Evolutionary conservation across 768 basidiomycete genomes (phyloP).

Genomic region (Agaricus subrufescens): DNA sequence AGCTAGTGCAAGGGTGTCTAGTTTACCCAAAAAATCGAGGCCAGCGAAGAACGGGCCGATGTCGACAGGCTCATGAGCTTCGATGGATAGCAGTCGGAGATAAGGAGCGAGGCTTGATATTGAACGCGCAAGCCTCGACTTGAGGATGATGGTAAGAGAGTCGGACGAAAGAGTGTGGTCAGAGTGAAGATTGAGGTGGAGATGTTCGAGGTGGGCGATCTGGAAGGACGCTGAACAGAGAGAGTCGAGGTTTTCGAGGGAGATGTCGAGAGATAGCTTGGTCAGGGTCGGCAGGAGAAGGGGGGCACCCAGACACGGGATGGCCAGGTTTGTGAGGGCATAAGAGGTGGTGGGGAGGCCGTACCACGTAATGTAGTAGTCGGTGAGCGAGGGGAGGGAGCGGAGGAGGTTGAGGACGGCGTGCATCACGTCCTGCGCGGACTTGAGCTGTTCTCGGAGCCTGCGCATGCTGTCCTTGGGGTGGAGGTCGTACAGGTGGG

Average conservation of each 20-base stretch:
- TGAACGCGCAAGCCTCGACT: conserved; percentile 32
- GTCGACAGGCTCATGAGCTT: conserved; percentile 41
- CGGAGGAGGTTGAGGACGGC: conserved; percentile 38
- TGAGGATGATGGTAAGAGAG: conserved; percentile 27
- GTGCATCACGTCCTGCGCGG: conserved; percentile 31
- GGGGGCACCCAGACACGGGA: conserved; percentile 4
- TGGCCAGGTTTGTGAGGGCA: conserved; percentile 9
- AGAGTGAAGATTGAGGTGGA: conserved; percentile 37
- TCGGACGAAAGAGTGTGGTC: conserved; percentile 23
- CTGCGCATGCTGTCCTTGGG: neutral
- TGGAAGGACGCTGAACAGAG: conserved; percentile 26
- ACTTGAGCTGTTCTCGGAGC: conserved; percentile 2
- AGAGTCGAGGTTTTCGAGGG: conserved; percentile 35
- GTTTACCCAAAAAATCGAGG: conserved; percentile 25
- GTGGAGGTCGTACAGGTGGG: conserved; percentile 26
- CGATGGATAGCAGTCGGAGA: conserved; percentile 34
- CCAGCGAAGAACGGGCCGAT: conserved; percentile 35
- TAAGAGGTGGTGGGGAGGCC: conserved; percentile 25
- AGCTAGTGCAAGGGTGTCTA: conserved; percentile 32
- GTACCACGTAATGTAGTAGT: conserved; percentile 48
- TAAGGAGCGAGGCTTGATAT: conserved; percentile 30
- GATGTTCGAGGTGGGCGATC: conserved; percentile 31
- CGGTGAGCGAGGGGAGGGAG: conserved; percentile 39
- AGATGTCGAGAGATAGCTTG: conserved; percentile 38
- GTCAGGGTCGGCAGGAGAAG: conserved; percentile 22